Percentiles rank a stretch among this genome's conserved stretches.
Conservation (phyloP, 495 filamentous ascomycete species). For the Jackrogersella minutella region DNA sequence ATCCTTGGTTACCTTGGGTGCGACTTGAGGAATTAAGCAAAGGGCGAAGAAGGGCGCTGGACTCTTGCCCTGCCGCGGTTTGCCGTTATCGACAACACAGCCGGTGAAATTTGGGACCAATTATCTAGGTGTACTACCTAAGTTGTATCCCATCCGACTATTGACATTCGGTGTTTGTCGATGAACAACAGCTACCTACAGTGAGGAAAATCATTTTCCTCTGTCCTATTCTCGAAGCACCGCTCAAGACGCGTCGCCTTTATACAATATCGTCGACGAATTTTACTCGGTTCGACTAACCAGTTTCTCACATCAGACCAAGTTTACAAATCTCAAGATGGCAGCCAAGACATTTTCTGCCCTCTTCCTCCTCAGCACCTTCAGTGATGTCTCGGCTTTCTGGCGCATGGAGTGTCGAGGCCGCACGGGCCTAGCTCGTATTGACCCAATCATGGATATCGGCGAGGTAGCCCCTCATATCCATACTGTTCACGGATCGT, state of each 20-base stretch:
- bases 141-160: constrained; percentile 14
- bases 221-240: constrained; percentile 14
- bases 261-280: too few relatives aligned
- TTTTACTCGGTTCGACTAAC: background rate
- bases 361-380: constrained; percentile 45
- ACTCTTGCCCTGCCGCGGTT: background rate
- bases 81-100: constrained; percentile 13
- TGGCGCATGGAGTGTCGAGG: constrained; percentile 88
- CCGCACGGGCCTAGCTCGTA: constrained; percentile 67
- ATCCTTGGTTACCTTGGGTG: constrained; percentile 12
- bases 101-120: constrained; percentile 7
- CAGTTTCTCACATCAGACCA: too few relatives aligned
- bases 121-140: background rate
- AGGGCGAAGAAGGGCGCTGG: constrained; percentile 2
- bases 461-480: constrained; percentile 69
- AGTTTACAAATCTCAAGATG: constrained; percentile 39
- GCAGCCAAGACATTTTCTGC: constrained; percentile 38
- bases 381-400: constrained; percentile 66
- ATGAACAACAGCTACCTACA: constrained; percentile 4
- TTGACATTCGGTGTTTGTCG: constrained; percentile 12
- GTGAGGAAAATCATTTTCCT: constrained; percentile 28
- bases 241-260: background rate
- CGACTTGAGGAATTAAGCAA: constrained; percentile 4
- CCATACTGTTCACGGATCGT: constrained; percentile 77
- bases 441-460: constrained; percentile 75